phyloP scores from a whole-genome alignment of 225 moss, liverwort and hornwort species.

The Ulota crispa region DNA sequence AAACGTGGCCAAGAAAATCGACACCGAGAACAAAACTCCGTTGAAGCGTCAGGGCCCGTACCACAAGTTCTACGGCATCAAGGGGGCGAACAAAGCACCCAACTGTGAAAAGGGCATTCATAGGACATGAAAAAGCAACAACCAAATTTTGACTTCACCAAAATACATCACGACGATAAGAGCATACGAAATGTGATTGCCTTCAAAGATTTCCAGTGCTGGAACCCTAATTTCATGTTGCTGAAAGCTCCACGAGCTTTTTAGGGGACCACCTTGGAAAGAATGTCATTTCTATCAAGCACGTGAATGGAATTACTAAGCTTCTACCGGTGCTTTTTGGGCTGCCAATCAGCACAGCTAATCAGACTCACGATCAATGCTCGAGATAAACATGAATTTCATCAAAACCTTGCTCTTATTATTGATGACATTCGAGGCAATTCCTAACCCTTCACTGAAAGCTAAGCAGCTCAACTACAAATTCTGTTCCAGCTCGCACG shows the following conservation, averaged over 20 bases:
- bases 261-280: neutral
- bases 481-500: neutral
- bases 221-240: neutral
- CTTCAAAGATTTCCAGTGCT: neutral
- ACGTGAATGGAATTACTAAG: neutral
- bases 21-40: slow-evolving; percentile 45
- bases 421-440: neutral
- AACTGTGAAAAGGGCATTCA: slow-evolving; percentile 14
- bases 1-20: slow-evolving; percentile 49
- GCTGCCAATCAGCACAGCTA: neutral
- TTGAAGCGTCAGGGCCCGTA: slow-evolving; percentile 52
- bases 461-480: slow-evolving; percentile 1
- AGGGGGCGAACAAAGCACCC: slow-evolving; percentile 4
- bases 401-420: neutral
- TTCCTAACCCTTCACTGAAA: neutral
- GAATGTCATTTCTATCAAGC: neutral
- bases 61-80: slow-evolving; percentile 43
- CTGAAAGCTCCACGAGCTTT: neutral
- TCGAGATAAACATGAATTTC: neutral
- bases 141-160: neutral
- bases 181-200: slow-evolving; percentile 11
- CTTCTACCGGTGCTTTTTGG: neutral
- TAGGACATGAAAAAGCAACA: neutral
- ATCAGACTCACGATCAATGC: neutral
- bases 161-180: neutral